Evolutionary conservation across 352 stramenopile species (phyloP), one percentile per base, ranked within the genome.

Genomic region (Aphanomyces stellatus): DNA sequence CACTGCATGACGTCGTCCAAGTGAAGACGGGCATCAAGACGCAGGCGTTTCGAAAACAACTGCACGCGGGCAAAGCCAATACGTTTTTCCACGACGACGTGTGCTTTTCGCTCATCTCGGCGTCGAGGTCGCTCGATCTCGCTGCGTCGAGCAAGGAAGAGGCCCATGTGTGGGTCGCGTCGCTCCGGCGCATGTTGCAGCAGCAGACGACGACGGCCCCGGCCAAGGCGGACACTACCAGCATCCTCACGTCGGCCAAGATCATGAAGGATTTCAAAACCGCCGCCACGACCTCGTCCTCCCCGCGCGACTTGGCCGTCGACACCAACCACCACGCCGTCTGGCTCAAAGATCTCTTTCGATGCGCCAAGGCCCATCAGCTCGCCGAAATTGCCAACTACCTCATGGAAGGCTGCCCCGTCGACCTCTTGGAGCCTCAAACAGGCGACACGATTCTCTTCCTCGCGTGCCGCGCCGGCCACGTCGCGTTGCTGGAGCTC

Each of bases 131-230:
- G 0, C 67, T 93, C 8, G 85, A 92, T 77, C 65, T 94, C 3
- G 80, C 90, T 0, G 84, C 84, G 4, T 72, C 84, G 3, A 91
- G 84, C 70, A 92, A 91, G 59, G 86, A 94, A 42, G 86, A 91
- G 64, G 82, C 80, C 28, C 69, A 60, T 0, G 71, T 91, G 22
- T 93, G 84, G 84, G 69, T 88, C 2, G 48, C 68, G 7, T 75
- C 65, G 17, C 69, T 94, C 8, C 72, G 49, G 4, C 24, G 40
- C 17, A 40, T 71, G 56, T 31, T 71, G 15, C 60, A 67, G 27
- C 60, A 67, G 11, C 37, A 56, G 34, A 51, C 55, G 8, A 25
- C 62, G 3, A 35, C 28, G 24, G n/a, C 51, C 13, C 13, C 51
- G 11, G 33, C 31, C 4, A 22, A 8, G 5, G 25, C 37, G 3